phyloP scores from a whole-genome alignment of 108 stramenopile species.

The Cyclotella distinguenda region DNA sequence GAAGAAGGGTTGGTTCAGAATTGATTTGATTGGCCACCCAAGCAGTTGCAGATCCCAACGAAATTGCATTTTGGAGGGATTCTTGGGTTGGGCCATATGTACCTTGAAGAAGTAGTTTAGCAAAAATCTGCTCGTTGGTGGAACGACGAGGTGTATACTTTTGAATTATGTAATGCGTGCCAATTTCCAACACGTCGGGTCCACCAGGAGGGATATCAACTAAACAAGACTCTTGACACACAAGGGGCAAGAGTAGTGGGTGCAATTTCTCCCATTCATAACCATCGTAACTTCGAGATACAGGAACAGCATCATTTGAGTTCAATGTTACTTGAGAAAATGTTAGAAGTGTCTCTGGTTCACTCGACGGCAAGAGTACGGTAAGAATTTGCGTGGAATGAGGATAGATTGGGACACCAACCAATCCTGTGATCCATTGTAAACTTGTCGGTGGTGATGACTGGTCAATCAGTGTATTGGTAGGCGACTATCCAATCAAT shows the following conservation, averaged over 20 bases:
- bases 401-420: conserved; percentile 19
- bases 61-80: conserved; percentile 22
- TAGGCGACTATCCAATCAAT: no score
- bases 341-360: background rate
- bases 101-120: conserved; percentile 22
- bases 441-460: no score
- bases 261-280: conserved; percentile 14
- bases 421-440: conserved; percentile 5
- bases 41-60: conserved; percentile 3
- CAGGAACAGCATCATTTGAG: conserved; percentile 6
- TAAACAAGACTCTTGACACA: conserved; percentile 2
- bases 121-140: conserved; percentile 1
- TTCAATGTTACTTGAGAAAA: conserved; percentile 13
- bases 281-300: conserved; percentile 31
- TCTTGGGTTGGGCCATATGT: conserved; percentile 18
- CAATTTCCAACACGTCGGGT: background rate
- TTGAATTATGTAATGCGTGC: conserved; percentile 19
- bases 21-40: conserved; percentile 31
- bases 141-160: conserved; percentile 2
- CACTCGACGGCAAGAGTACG: conserved; percentile 14
- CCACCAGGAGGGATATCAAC: background rate
- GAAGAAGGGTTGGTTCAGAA: conserved; percentile 1
- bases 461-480: no score
- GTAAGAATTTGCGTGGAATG: background rate
- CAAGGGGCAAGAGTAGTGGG: conserved; percentile 10